Conservation (phyloP, 768 basidiomycete genomes). For the Gautieria morchelliformis region DNA sequence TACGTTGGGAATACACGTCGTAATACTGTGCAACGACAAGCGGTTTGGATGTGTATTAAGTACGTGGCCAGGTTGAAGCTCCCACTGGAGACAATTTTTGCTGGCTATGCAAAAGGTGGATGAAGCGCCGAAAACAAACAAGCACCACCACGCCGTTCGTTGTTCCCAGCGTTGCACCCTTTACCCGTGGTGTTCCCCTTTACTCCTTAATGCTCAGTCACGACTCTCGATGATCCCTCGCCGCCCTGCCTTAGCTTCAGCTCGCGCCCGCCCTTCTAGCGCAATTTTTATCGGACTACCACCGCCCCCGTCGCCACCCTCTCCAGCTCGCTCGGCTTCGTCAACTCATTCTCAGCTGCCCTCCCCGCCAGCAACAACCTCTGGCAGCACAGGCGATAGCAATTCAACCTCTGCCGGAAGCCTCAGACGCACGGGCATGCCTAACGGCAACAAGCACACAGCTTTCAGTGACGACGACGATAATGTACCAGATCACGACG, state of each 20-base stretch:
- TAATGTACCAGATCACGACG: constrained; percentile 42
- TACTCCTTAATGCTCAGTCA: neutral
- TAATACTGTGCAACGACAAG: too few relatives aligned
- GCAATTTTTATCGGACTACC: constrained; percentile 32
- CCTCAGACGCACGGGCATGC: constrained; percentile 30
- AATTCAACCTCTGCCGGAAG: constrained; percentile 27
- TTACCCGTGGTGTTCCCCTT: neutral
- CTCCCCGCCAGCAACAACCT: constrained; percentile 79
- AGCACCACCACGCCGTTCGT: neutral
- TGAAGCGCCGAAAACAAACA: neutral
- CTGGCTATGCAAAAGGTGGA: neutral
- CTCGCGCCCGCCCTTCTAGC: constrained; percentile 49
- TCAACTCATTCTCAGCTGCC: constrained; percentile 59
- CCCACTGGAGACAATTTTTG: too few relatives aligned
- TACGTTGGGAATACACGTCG: too few relatives aligned
- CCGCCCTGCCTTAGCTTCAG: constrained; percentile 18
- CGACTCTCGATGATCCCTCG: constrained; percentile 2
- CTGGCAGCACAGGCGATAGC: constrained; percentile 59
- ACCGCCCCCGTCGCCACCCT: constrained; percentile 19
- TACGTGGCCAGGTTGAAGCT: too few relatives aligned
- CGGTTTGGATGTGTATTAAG: too few relatives aligned
- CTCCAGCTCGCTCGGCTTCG: constrained; percentile 33
- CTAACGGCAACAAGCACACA: constrained; percentile 31
- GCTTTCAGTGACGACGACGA: constrained; percentile 29
- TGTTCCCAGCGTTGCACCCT: neutral